A percentile compares a stretch with the other conserved stretches of the same genome.
phyloP scores from a whole-genome alignment of 768 basidiomycete genomes.

The Mycena metata region DNA sequence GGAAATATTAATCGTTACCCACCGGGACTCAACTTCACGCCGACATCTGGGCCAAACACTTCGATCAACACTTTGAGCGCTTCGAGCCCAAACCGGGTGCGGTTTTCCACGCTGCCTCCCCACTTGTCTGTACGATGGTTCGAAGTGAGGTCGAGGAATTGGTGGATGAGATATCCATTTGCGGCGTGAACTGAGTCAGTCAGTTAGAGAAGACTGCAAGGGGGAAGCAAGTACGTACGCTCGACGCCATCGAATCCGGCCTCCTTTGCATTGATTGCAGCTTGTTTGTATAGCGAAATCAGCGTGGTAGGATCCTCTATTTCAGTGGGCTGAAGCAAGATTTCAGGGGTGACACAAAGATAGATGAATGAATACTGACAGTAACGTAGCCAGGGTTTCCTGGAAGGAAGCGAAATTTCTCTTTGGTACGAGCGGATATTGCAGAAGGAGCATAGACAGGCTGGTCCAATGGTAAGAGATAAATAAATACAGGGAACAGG shows the following conservation, averaged over 20 bases:
- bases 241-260: conserved; percentile 18
- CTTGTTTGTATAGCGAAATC: conserved; percentile 46
- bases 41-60: conserved; percentile 50
- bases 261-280: conserved; percentile 47
- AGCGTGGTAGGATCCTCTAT: conserved; percentile 47
- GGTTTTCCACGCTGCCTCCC: conserved; percentile 59
- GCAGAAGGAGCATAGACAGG: conserved; percentile 58
- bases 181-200: conserved; percentile 39
- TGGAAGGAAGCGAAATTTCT: conserved; percentile 44
- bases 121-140: conserved; percentile 54
- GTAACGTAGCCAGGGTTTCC: conserved; percentile 46
- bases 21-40: conserved; percentile 44
- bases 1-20: background rate
- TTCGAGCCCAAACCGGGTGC: conserved; percentile 53
- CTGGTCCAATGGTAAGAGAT: conserved; percentile 39
- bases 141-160: conserved; percentile 48
- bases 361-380: background rate
- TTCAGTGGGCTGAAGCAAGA: conserved; percentile 40
- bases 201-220: background rate
- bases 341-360: no score
- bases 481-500: no score
- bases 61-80: conserved; percentile 45
- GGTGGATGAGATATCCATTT: conserved; percentile 50
- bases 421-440: conserved; percentile 34
- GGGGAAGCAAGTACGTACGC: background rate